Base-by-base conservation (phyloP, 306 rosid genomes). In the Cucurbita pepo region DNA sequence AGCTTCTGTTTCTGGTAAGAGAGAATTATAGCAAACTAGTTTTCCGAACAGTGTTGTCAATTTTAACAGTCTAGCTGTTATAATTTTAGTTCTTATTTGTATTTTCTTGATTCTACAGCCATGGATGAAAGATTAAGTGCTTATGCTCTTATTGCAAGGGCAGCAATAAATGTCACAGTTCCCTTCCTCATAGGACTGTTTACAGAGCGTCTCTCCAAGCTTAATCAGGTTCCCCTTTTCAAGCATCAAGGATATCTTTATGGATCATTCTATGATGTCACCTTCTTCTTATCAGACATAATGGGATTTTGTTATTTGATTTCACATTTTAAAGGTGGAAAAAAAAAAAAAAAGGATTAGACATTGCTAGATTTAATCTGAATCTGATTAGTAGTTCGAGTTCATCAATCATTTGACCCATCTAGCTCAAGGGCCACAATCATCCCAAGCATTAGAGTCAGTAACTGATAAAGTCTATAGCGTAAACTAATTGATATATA, bases 71-170 rank as follows among this genome's bases (percentile, higher is more conserved):
- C 15, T 53, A 6, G 38, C 76, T 40, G 69, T 37, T 43, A 69
- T 38, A 53, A 48, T 61, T 79, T 70, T 71, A 37, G 73, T 78
- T 81, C 4, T 58, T 10, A 48, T 56, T 61, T 59, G 14, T 15
- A 34, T 52, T 64, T 43, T 73, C 75, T 63, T 77, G 77, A 51
- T 45, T 77, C 83, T 79, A 85, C 90, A 93, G 98, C 98, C 78
- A 89, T 93, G 97, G 97, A 93, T 81, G 98, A 93, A 86, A 86
- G 98, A 69, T 57, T 93, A 82, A 82, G 89, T 87, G 91, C 96
- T 19, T 93, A 93, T 85, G 96, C 97, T 60, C 94, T 93, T 53
- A 90, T 93, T 76, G 98, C 96, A 0, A 87, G 98, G 86, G 88
- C 91, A 79, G 83, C 96, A 51, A 76, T 85, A 79, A 89, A 88